These are phyloP conservation scores for Candida sonorensis DNA, from an alignment of 805 yeast genomes.

Conservation along the genomic window DNA sequence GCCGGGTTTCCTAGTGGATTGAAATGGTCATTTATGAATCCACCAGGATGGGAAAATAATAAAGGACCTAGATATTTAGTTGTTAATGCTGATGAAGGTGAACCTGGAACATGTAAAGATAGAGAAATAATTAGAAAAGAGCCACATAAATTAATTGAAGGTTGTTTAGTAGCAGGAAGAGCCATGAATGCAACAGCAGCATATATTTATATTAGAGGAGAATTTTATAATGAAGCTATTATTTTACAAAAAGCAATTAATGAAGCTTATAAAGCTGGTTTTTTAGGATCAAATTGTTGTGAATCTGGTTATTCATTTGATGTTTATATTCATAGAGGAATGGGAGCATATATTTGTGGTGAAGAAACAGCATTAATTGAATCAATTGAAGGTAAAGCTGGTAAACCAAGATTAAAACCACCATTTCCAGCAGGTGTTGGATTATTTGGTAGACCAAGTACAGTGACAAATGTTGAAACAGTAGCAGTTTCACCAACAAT, in stretches of 20 bases:
- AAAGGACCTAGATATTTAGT: constrained; percentile 84
- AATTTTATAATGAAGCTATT: constrained; percentile 77
- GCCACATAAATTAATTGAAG: constrained; percentile 87
- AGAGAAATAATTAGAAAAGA: constrained; percentile 87
- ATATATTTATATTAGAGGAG: constrained; percentile 86
- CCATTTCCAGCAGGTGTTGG: constrained; percentile 96
- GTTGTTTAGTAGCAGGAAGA: constrained; percentile 84
- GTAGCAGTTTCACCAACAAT: constrained; percentile 88
- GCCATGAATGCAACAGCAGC: constrained; percentile 94
- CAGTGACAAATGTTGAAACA: constrained; percentile 88
- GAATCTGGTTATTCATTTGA: constrained; percentile 84
- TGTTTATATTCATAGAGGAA: constrained; percentile 80
- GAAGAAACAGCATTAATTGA: constrained; percentile 89
- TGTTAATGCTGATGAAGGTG: constrained; percentile 92
- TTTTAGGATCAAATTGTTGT: constrained; percentile 79
- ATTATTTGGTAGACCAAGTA: constrained; percentile 82
- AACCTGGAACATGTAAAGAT: constrained; percentile 92
- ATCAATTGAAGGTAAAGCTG: constrained; percentile 87
- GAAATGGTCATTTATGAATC: constrained; percentile 92
- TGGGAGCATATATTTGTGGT: constrained; percentile 92
- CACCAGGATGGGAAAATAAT: constrained; percentile 92
- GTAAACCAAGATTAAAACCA: constrained; percentile 89
- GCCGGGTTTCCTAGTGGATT: constrained; percentile 91
- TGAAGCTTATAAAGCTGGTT: constrained; percentile 78
- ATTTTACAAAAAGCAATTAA: constrained; percentile 74